Evolutionary conservation across 2,329 filamentous ascomycete species (phyloP).

Genomic region (Domatiomyces catenatus): DNA sequence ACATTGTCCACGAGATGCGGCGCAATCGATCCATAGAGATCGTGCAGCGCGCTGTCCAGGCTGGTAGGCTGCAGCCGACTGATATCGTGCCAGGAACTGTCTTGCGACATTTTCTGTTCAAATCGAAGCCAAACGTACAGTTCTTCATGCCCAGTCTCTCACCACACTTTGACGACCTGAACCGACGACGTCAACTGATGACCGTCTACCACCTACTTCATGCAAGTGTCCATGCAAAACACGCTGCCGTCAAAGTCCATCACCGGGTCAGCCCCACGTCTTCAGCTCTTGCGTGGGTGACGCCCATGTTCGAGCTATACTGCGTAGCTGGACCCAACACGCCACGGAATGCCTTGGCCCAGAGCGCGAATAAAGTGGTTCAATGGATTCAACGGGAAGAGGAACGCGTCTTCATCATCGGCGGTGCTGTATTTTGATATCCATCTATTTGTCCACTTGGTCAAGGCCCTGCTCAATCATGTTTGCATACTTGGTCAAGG

Average conservation of each 20-base stretch:
- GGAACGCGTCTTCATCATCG: slow-evolving; percentile 89
- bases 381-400: slow-evolving; percentile 88
- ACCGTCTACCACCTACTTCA: slow-evolving; percentile 75
- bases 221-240: slow-evolving; percentile 66
- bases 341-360: slow-evolving; percentile 51
- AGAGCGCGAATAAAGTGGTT: slow-evolving; percentile 75
- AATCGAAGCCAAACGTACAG: slow-evolving; percentile 85
- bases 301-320: slow-evolving; percentile 83
- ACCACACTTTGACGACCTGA: slow-evolving; percentile 42
- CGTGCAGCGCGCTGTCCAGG: slow-evolving; percentile 55
- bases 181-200: slow-evolving; percentile 43
- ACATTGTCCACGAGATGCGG: slow-evolving; percentile 52
- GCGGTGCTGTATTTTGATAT: slow-evolving; percentile 67
- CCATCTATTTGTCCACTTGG: slow-evolving; percentile 22
- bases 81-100: slow-evolving; percentile 68
- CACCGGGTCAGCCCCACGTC: slow-evolving; percentile 56
- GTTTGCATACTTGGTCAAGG: slow-evolving; percentile 36
- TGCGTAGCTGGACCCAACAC: slow-evolving; percentile 69
- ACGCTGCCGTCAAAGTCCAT: slow-evolving; percentile 71
- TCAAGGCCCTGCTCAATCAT: slow-evolving; percentile 52
- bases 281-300: slow-evolving; percentile 78
- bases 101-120: slow-evolving; percentile 87
- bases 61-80: slow-evolving; percentile 54
- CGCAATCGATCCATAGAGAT: slow-evolving; percentile 59
- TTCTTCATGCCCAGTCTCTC: slow-evolving; percentile 78